A percentile compares a stretch with the other conserved stretches of the same genome.
Conservation (phyloP, 768 basidiomycete species). For the Hortiboletus campestris region DNA sequence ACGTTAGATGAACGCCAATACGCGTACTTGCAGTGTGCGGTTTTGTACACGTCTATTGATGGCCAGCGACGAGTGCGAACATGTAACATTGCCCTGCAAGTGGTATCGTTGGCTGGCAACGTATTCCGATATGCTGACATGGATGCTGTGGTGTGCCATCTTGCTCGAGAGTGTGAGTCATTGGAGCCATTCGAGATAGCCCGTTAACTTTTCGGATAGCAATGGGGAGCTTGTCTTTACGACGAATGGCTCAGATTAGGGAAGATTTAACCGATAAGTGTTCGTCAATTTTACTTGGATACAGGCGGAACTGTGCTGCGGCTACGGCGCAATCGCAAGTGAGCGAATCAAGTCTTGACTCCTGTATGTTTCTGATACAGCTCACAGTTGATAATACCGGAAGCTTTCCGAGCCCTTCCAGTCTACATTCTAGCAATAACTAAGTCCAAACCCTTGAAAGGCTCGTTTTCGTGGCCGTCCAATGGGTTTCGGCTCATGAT, state of each 20-base stretch:
- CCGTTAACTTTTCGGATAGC: constrained; percentile 43
- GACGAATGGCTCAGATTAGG: constrained; percentile 70
- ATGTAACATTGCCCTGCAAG: constrained; percentile 81
- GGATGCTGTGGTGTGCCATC: constrained; percentile 73
- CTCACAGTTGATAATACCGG: constrained; percentile 85
- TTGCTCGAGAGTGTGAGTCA: constrained; percentile 73
- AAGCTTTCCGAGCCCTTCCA: constrained; percentile 85
- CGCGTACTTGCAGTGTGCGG: constrained; percentile 82
- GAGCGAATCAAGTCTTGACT: constrained; percentile 12
- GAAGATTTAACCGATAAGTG: constrained; percentile 85
- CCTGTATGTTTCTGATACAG: constrained; percentile 5
- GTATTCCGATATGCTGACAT: constrained; percentile 91
- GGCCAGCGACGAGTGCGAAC: constrained; percentile 85
- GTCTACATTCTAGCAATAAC: constrained; percentile 76
- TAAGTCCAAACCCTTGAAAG: constrained; percentile 94
- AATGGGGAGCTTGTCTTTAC: constrained; percentile 56
- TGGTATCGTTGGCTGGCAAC: constrained; percentile 82
- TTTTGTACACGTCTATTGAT: constrained; percentile 74
- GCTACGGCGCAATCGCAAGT: constrained; percentile 79
- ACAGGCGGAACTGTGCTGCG: constrained; percentile 85
- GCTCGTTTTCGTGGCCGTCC: constrained; percentile 36
- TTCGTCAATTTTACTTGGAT: constrained; percentile 77
- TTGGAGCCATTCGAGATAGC: neutral
- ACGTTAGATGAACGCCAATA: constrained; percentile 67
- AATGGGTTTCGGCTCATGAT: constrained; percentile 4